Evolutionary conservation across 768 basidiomycete genomes (phyloP), one percentile per base, ranked within the genome.

Genomic region (Amanita rubescens): DNA sequence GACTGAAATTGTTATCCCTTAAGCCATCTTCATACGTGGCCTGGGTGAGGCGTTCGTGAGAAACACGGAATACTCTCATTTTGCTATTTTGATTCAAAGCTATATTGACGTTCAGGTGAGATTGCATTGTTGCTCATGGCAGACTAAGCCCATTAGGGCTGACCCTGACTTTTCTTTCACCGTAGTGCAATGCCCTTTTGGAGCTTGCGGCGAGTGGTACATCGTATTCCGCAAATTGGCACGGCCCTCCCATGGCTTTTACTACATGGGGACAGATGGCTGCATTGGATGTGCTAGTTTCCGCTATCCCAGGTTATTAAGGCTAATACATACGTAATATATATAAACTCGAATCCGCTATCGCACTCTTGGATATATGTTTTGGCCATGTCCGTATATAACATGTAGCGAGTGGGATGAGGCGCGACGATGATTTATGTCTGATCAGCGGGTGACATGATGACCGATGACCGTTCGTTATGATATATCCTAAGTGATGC

Each of bases 91-190:
- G 43, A 64, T 80, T 45, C 73, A 69, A 51, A 76, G 77, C 55
- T 80, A 79, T 54, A 64, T 74, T 44, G 71, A 79, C 39, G 79
- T 79, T 20, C 78, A 80, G 72, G 77, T 74, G 49, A 22, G 67
- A 57, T 44, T 11, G 24, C 39, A 12, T 37, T 38, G 19, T 41
- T 3, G 24, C 46, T n/a, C n/a, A 34, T 14, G 8, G 6, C 19
- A n/a, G n/a, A 48, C 20, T 34, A 24, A 43, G 30, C 17, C 41
- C 22, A 19, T 39, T 39, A 19, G 20, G 15, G 19, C 2, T 10
- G 10, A 41, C 22, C 41, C 3, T 47, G 15, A 42, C 30, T 45
- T 54, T 17, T 44, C 48, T 37, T 34, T 2, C 43, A 7, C 19
- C 41, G 11, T 52, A 78, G 76, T 75, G 75, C 55, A 79, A 77